Base-by-base conservation (phyloP, 805 yeast species). In the Alloascoidea hylecoeti region DNA sequence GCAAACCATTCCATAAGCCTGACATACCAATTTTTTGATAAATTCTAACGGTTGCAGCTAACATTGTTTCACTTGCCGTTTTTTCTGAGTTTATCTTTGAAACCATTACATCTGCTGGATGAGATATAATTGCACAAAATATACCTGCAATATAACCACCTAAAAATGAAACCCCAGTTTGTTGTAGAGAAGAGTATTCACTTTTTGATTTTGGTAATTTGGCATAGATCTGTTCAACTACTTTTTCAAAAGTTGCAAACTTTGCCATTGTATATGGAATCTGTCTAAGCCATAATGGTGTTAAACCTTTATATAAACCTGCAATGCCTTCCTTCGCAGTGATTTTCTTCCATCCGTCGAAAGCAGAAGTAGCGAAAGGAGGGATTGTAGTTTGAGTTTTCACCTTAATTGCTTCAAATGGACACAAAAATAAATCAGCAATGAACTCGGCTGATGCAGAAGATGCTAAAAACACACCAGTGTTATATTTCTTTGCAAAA, bases 31-130 rank as follows among this genome's bases (percentile, higher is more conserved):
- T 88, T 51, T 74, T 70, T 40, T 63, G 57, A 58, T 88, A 89
- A 50, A 89, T 88, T 51, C 92, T 73, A 42, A 60, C 49, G 33
- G 82, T 66, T 6, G 94, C 92, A 19, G 64, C 61, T 18, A 78
- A 76, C 50, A 72, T 67, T 3, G 79, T 52, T 62, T 86, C 95
- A 37, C 66, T 67, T 23, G 77, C 68, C 53, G 58, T 60, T 50
- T 72, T 75, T 49, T 75, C 86, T 42, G 79, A 69, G 56, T 84
- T 88, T 51, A 92, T 75, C 69, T 86, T 83, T 36, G 95, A 82
- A 17, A 89, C 97, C 95, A 92, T 78, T 23, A 89, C 96, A 60
- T 89, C 98, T n/a, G 97, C 97, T 15, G 98, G 98, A 58, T 92
- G 96, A 17, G 96, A 88, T 14, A 88, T 92, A 38, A 81, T 64